phyloP scores from a whole-genome alignment of 805 yeast species.

The Candida nanaspora region DNA sequence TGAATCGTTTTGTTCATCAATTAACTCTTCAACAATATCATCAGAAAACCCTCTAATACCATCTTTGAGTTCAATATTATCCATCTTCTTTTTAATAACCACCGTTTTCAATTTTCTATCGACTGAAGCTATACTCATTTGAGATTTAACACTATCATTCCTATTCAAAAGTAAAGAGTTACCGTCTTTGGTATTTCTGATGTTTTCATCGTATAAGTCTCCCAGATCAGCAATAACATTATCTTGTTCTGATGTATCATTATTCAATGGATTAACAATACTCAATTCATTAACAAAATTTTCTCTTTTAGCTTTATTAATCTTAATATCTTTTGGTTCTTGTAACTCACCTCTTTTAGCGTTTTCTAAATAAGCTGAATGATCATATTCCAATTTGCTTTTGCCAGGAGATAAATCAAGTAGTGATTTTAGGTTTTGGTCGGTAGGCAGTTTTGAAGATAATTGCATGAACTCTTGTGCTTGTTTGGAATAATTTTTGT shows the following conservation, averaged over 20 bases:
- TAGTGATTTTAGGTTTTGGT: slow-evolving; percentile 38
- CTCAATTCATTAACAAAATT: slow-evolving; percentile 13
- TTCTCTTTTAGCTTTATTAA: slow-evolving; percentile 8
- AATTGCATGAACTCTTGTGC: slow-evolving; percentile 18
- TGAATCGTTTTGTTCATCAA: slow-evolving; percentile 1
- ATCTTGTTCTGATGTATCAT: slow-evolving; percentile 15
- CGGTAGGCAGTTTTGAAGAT: slow-evolving; percentile 24
- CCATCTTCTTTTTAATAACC: slow-evolving; percentile 9
- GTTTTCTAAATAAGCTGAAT: slow-evolving; percentile 21
- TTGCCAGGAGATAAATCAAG: slow-evolving; percentile 18
- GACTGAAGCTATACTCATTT: slow-evolving; percentile 19
- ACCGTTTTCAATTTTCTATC: slow-evolving; percentile 20
- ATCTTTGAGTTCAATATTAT: slow-evolving; percentile 11
- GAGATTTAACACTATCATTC: slow-evolving; percentile 20
- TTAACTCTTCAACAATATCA: slow-evolving; percentile 9
- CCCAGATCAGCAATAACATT: slow-evolving; percentile 21
- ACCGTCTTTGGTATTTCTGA: slow-evolving; percentile 21
- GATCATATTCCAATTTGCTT: slow-evolving; percentile 15
- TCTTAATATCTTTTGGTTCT: slow-evolving; percentile 11
- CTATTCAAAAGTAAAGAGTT: slow-evolving; percentile 22
- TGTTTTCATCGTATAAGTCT: slow-evolving; percentile 25
- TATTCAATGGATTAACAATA: slow-evolving; percentile 7
- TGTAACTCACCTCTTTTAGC: slow-evolving; percentile 13
- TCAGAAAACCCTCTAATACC: slow-evolving; percentile 17
- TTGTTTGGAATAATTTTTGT: slow-evolving; percentile 11